These are phyloP conservation scores for Penicillium griseofulvum DNA, from an alignment of 2,329 filamentous ascomycete species.

Conservation along the genomic window DNA sequence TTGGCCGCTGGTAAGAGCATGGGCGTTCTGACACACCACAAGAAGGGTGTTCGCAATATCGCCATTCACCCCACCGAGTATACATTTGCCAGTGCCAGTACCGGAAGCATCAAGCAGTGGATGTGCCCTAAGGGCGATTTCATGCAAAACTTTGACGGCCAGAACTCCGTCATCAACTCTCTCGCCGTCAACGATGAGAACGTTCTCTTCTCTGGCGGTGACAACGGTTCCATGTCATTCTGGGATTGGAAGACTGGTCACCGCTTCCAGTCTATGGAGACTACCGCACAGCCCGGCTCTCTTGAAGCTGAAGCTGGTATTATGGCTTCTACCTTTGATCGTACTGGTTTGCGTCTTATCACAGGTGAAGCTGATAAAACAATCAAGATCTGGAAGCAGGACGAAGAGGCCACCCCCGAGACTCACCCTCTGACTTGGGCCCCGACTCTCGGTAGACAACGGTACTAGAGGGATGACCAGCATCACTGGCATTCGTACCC, in stretches of 20 bases:
- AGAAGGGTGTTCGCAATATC: conserved; percentile 88
- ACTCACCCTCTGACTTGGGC: conserved; percentile 92
- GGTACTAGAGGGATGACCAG: conserved; percentile 54
- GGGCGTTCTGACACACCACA: conserved; percentile 95
- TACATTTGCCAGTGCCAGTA: conserved; percentile 90
- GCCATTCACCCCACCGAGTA: conserved; percentile 87
- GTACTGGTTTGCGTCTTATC: conserved; percentile 82
- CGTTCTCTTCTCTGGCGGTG: conserved; percentile 88
- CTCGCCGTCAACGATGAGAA: conserved; percentile 92
- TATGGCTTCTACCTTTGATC: conserved; percentile 91
- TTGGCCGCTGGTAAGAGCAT: conserved; percentile 94
- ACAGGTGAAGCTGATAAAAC: conserved; percentile 97
- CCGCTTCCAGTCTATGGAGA: conserved; percentile 84
- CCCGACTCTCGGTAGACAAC: conserved; percentile 72
- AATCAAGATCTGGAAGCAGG: conserved; percentile 96
- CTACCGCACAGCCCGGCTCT: conserved; percentile 88
- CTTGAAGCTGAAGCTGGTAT: conserved; percentile 92
- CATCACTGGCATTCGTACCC: neutral
- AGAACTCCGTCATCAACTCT: conserved; percentile 95
- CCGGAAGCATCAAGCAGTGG: conserved; percentile 97
- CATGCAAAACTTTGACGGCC: conserved; percentile 98
- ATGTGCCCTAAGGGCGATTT: conserved; percentile 97
- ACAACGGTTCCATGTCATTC: conserved; percentile 95
- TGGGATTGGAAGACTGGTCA: conserved; percentile 99
- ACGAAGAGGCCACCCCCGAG: conserved; percentile 85